These are phyloP conservation scores for Sarocladium oryzae DNA, from an alignment of 2,329 filamentous ascomycete species.

Conservation along the genomic window DNA sequence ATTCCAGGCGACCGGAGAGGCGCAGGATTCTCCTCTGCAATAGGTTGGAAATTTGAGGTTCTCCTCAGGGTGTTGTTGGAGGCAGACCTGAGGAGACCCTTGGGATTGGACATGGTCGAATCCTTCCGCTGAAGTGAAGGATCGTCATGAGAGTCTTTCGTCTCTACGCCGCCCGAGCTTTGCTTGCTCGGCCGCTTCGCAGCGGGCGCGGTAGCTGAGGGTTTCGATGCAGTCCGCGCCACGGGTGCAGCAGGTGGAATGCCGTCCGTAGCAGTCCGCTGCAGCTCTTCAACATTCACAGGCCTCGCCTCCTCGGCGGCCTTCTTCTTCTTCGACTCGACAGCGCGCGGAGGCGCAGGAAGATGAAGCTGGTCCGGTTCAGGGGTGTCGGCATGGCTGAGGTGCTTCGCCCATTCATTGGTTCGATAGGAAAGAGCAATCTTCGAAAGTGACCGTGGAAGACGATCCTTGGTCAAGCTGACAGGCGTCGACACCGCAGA, in stretches of 20 bases:
- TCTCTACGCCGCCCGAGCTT: not conserved
- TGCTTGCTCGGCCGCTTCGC: not conserved
- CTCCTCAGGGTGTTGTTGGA: conserved; percentile 19
- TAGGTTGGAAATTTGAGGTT: conserved; percentile 30
- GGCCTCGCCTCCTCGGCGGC: conserved; percentile 48
- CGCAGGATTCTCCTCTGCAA: conserved; percentile 34
- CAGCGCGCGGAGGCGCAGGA: conserved; percentile 22
- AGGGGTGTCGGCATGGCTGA: conserved; percentile 69
- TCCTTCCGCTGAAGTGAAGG: not conserved
- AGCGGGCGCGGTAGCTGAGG: not conserved
- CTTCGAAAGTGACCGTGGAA: conserved; percentile 67
- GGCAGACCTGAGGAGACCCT: conserved; percentile 15
- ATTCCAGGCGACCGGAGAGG: conserved; percentile 13
- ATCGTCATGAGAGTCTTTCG: not conserved
- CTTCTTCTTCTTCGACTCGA: conserved; percentile 10
- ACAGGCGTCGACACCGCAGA: conserved; percentile 37
- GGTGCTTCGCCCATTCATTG: conserved; percentile 93
- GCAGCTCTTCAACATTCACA: conserved; percentile 56
- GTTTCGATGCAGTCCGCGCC: conserved; percentile 15
- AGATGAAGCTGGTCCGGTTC: conserved; percentile 55
- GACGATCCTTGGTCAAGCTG: conserved; percentile 51
- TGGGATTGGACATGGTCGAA: conserved; percentile 11
- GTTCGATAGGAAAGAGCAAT: conserved; percentile 80
- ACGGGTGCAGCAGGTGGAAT: conserved; percentile 26
- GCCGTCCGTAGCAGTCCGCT: conserved; percentile 53